Evolutionary conservation across 23 red algal species (phyloP).

Genomic region (Pyropia haitanensis): DNA sequence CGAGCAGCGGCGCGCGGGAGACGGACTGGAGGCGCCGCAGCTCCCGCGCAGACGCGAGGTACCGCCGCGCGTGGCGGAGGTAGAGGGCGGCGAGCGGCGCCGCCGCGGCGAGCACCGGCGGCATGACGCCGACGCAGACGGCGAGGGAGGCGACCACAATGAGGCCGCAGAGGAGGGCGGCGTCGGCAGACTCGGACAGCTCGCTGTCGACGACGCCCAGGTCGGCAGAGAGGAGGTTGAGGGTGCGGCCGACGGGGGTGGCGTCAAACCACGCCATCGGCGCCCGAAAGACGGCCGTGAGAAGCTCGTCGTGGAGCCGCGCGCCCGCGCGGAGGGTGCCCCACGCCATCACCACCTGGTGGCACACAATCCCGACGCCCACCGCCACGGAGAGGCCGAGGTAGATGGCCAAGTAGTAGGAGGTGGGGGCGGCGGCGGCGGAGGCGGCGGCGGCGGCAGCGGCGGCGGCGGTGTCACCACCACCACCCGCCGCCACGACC

Average conservation of each 20-base stretch:
- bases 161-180: conserved; percentile 14
- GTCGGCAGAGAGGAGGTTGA: conserved; percentile 41
- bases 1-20: conserved; percentile 29
- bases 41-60: conserved; percentile 29
- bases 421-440: conserved; percentile 1
- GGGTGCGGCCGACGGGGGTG: conserved; percentile 39
- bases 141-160: conserved; percentile 2
- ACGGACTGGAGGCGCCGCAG: conserved; percentile 26
- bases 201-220: conserved; percentile 33
- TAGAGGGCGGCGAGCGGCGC: conserved; percentile 24
- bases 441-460: background rate
- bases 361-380: conserved; percentile 2
- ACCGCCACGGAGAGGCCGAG: conserved; percentile 9
- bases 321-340: conserved; percentile 10
- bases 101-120: conserved; percentile 13
- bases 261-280: conserved; percentile 41
- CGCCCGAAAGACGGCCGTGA: conserved; percentile 26
- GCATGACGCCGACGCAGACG: conserved; percentile 2
- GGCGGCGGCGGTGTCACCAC: too few species aligned
- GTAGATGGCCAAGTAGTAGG: conserved; percentile 40
- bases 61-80: conserved; percentile 1
- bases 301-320: conserved; percentile 15
- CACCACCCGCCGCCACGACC: background rate
- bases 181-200: conserved; percentile 22
- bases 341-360: conserved; percentile 10